Percentiles rank a stretch among this genome's conserved stretches.
These are phyloP conservation scores for Leccinum angustisporum DNA, from an alignment of 1,284 basidiomycete species.

Conservation along the genomic window DNA sequence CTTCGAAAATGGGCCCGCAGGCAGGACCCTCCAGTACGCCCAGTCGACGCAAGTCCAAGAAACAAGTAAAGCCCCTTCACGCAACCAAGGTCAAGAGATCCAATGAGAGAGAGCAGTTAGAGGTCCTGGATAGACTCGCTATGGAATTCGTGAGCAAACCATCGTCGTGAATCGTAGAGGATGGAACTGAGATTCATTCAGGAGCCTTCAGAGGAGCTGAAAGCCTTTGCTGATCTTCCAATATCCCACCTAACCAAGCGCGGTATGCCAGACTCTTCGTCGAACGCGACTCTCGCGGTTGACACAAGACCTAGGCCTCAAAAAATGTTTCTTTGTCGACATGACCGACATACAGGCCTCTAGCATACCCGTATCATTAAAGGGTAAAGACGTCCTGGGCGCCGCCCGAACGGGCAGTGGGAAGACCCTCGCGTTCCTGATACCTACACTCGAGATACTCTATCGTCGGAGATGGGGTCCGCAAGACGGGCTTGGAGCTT, in stretches of 20 bases:
- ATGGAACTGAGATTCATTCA: conserved; percentile 29
- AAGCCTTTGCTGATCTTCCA: conserved; percentile 65
- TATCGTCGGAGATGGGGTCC: conserved; percentile 79
- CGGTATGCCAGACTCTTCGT: conserved; percentile 42
- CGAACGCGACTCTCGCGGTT: not conserved
- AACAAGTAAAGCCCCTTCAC: conserved; percentile 14
- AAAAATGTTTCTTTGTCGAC: conserved; percentile 80
- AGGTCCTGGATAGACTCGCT: conserved; percentile 52
- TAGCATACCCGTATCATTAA: conserved; percentile 63
- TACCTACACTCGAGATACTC: conserved; percentile 76
- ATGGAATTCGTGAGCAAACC: conserved; percentile 54
- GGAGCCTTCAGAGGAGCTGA: conserved; percentile 47
- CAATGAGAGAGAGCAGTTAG: conserved; percentile 54
- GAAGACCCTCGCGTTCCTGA: conserved; percentile 82
- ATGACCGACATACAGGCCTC: conserved; percentile 84
- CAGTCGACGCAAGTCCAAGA: conserved; percentile 20
- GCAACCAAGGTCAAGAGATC: conserved; percentile 43
- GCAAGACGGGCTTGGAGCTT: conserved; percentile 84
- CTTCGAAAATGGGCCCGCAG: conserved; percentile 17
- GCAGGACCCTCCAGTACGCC: conserved; percentile 18
- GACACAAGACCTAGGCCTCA: conserved; percentile 56
- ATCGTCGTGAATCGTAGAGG: not conserved
- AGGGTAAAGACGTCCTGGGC: conserved; percentile 71
- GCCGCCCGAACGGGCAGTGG: conserved; percentile 82
- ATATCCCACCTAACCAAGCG: conserved; percentile 68